Conservation (phyloP, 106 monocot genomes). For the Chionographis japonica region DNA sequence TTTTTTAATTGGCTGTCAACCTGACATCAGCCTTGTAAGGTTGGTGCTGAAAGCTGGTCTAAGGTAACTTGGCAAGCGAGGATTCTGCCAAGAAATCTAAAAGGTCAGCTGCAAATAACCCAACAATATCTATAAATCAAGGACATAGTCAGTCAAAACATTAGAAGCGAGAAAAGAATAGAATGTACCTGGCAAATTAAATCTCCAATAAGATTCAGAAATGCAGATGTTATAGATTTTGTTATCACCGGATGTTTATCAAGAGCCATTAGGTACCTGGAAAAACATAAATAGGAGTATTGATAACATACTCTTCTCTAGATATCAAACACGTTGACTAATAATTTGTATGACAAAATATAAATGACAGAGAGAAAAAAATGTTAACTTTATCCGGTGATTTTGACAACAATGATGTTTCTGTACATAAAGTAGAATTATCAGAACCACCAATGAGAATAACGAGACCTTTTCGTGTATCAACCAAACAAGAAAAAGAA, state of each 20-base stretch:
- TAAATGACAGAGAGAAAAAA: no score
- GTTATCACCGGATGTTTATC: slow-evolving; percentile 68
- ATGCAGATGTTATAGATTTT: slow-evolving; percentile 69
- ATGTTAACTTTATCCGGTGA: not conserved
- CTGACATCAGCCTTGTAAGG: no score
- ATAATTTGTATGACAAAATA: not conserved
- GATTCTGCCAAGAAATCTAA: no score
- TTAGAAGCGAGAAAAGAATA: not conserved
- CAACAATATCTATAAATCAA: no score
- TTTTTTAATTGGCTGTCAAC: no score
- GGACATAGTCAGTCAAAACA: no score
- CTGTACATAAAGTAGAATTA: not conserved
- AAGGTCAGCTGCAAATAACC: no score
- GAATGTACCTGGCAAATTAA: slow-evolving; percentile 73
- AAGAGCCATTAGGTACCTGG: slow-evolving; percentile 65
- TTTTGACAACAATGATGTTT: no score
- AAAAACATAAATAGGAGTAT: slow-evolving; percentile 5
- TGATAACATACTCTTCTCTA: not conserved
- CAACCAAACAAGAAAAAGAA: not conserved
- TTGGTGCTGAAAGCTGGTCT: no score
- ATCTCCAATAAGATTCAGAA: slow-evolving; percentile 72
- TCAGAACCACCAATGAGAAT: not conserved
- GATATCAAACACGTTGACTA: not conserved
- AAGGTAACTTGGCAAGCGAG: no score
- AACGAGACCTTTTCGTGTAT: not conserved